phyloP scores from a whole-genome alignment of 1,139 yeast genomes.

The Spathaspora sp. region DNA sequence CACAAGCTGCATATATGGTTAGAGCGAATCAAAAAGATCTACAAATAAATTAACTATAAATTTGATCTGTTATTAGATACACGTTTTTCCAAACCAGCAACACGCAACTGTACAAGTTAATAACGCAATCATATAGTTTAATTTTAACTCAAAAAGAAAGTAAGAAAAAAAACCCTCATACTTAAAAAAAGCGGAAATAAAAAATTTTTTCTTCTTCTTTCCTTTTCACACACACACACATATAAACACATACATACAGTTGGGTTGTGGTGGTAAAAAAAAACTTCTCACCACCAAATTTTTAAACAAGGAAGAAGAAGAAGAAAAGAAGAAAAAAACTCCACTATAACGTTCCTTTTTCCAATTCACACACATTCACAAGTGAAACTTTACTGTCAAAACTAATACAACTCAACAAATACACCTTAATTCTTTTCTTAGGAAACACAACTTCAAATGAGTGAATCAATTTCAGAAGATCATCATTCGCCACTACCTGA shows the following conservation, averaged over 20 bases:
- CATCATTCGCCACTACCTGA: background rate
- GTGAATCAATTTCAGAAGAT: background rate
- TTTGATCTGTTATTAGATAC: too few species aligned
- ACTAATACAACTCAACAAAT: background rate
- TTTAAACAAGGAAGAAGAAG: background rate
- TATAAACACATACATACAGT: too few species aligned
- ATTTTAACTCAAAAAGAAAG: background rate
- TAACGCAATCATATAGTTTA: too few species aligned
- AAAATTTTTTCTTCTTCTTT: background rate
- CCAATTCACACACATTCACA: background rate
- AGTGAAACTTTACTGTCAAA: background rate
- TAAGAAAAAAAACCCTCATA: background rate
- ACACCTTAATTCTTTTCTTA: background rate
- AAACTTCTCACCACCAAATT: background rate
- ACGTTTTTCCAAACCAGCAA: too few species aligned
- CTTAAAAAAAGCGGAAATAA: background rate
- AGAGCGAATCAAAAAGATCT: too few species aligned
- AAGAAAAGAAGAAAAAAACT: too few species aligned
- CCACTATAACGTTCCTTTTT: background rate
- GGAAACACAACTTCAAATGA: background rate
- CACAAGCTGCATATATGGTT: too few species aligned
- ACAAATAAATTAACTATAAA: too few species aligned
- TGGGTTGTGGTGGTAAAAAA: background rate
- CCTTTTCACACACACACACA: background rate
- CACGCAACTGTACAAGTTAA: too few species aligned